phyloP scores from a whole-genome alignment of 1,284 basidiomycete genomes.

The Cutaneotrichosporon sp. region DNA sequence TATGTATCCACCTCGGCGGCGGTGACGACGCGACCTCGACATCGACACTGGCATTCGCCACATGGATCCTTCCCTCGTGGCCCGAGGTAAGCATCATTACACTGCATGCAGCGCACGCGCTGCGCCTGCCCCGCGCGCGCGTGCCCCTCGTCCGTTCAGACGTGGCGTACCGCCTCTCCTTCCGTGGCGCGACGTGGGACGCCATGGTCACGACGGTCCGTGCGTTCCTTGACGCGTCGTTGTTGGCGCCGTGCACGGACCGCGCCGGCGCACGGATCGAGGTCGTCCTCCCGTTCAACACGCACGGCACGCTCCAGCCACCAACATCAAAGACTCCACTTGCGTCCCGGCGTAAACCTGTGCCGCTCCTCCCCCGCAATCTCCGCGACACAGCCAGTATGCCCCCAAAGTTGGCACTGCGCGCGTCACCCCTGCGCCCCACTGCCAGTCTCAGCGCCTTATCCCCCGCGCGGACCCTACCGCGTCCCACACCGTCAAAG shows the following conservation, averaged over 20 bases:
- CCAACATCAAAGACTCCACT: neutral
- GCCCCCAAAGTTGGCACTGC: no score
- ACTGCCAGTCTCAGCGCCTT: no score
- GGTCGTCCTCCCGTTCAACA: neutral
- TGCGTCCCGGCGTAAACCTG: neutral
- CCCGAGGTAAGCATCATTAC: neutral
- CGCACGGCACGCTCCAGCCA: neutral
- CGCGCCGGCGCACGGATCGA: neutral
- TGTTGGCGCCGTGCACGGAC: no score
- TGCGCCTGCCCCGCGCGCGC: neutral
- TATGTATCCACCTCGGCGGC: conserved; percentile 3
- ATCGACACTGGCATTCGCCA: neutral
- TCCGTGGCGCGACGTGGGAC: neutral
- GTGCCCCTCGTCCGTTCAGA: neutral
- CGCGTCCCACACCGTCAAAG: no score
- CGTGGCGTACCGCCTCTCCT: neutral
- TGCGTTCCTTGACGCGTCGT: neutral
- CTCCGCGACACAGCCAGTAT: no score
- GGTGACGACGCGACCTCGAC: neutral
- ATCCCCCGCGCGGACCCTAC: no score
- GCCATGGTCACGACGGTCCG: neutral
- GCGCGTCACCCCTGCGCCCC: no score
- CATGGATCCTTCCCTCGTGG: conserved; percentile 4
- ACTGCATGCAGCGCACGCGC: neutral
- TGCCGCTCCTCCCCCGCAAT: neutral